Evolutionary conservation across 805 yeast genomes (phyloP), one percentile per base, ranked within the genome.

Genomic region (Monosporozyma solicola): DNA sequence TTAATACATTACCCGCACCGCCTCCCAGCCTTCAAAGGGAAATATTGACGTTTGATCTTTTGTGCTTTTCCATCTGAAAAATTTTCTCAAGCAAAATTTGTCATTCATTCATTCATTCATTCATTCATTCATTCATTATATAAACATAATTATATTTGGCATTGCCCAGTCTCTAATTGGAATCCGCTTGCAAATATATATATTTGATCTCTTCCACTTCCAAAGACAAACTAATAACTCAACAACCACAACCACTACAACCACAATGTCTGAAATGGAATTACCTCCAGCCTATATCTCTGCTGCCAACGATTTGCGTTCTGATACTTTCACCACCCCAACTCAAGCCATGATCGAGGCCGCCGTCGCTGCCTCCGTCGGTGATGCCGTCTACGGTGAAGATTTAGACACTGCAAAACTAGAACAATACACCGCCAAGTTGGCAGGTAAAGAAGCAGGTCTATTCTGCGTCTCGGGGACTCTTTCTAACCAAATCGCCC

Each of bases 321-420:
- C 92, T 61, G 98, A 91, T 68, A 91, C 97, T 1, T 88, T 89
- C 77, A 90, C 97, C 3, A 85, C 87, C 11, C 97, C 97, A 24
- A 81, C 96, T 0, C 72, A 73, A 35, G 74, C 79, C 43, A 88
- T 90, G 92, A 65, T 85, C 20, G 75, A 78, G 53, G 82, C 89
- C 47, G 81, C 80, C 47, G 50, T 73, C 29, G 59, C 65, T 5
- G 79, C 87, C 31, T 71, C 91, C 1, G 75, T 80, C 48, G 97
- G 97, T 46, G 97, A 91, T 64, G 79, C 92, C 9, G 97, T 91
- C n/a, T 88, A 88, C 71, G 76, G 80, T 57, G 97, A 91, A 66
- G 98, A 91, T 66, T 69, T 70, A 22, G 81, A 84, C 58, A 87
- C 96, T 25, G 66, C 75, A 31, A 77, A 71, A 22, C 72, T 91